Conservation (phyloP, 2,329 filamentous ascomycete species). For the Cytospora leucostoma region DNA sequence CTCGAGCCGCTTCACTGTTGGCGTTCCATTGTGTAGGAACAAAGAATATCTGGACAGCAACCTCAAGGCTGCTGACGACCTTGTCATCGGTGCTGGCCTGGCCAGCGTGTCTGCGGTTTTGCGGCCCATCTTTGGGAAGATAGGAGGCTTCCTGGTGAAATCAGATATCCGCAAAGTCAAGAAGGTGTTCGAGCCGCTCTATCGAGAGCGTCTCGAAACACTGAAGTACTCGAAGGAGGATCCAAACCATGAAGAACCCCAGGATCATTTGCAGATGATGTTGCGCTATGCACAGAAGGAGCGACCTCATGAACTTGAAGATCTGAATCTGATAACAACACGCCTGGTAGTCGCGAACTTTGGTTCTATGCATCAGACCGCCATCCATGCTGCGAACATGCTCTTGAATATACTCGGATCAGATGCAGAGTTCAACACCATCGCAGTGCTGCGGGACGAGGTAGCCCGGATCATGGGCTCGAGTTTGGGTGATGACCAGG, state of each 20-base stretch:
- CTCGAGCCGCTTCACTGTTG: constrained; percentile 37
- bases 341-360: constrained; percentile 40
- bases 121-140: constrained; percentile 36
- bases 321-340: constrained; percentile 35
- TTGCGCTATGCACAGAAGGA: constrained; percentile 42
- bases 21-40: constrained; percentile 38
- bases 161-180: constrained; percentile 34
- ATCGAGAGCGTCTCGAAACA: constrained; percentile 31
- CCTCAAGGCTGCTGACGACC: constrained; percentile 36
- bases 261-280: constrained; percentile 47
- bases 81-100: constrained; percentile 39
- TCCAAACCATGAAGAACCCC: constrained; percentile 32
- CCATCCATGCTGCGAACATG: constrained; percentile 43
- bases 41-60: constrained; percentile 38
- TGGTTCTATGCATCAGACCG: constrained; percentile 44
- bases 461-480: constrained; percentile 35
- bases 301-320: constrained; percentile 39
- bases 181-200: constrained; percentile 33
- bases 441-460: constrained; percentile 43
- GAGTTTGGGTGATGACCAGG: constrained; percentile 11
- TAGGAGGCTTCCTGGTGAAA: constrained; percentile 32
- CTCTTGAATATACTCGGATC: constrained; percentile 42
- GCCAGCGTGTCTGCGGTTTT: constrained; percentile 38
- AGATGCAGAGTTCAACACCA: constrained; percentile 41
- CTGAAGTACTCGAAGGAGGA: constrained; percentile 31